A percentile compares a stretch with the other conserved stretches of the same genome.
Evolutionary conservation across 257 asterid genomes (phyloP).

Genomic region (Przewalskia tangutica): DNA sequence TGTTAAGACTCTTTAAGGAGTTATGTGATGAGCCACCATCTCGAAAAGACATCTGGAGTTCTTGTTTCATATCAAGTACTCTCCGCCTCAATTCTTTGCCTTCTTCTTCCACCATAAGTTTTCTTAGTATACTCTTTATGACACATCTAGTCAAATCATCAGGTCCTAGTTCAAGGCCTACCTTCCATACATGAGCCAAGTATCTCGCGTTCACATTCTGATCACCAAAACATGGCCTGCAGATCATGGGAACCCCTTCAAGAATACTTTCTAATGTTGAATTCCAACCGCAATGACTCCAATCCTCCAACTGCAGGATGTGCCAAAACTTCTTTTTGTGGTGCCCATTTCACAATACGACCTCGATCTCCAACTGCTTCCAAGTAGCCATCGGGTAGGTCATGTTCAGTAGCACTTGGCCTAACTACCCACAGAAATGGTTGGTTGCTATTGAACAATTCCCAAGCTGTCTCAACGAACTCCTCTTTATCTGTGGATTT

Average conservation of each 20-base stretch:
- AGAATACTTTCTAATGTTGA: constrained; percentile 11
- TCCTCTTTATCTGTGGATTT: constrained; percentile 7
- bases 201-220: constrained; percentile 8
- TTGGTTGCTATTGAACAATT: constrained; percentile 25
- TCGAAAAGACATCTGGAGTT: neutral
- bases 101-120: constrained; percentile 7
- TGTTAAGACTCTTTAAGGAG: constrained; percentile 8
- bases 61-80: neutral
- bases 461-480: constrained; percentile 37
- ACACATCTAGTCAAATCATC: neutral
- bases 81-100: constrained; percentile 5
- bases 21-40: constrained; percentile 17
- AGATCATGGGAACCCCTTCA: constrained; percentile 23
- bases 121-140: neutral
- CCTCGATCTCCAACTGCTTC: constrained; percentile 7
- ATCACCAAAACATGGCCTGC: constrained; percentile 11
- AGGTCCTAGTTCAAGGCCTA: constrained; percentile 13
- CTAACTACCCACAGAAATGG: constrained; percentile 45
- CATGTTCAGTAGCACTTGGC: constrained; percentile 15
- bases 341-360: constrained; percentile 23
- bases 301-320: constrained; percentile 20
- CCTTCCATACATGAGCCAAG: constrained; percentile 8
- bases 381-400: constrained; percentile 6
- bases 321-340: constrained; percentile 20
- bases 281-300: constrained; percentile 26